Conservation (phyloP, 352 stramenopile genomes). For the Peronospora destructor region DNA sequence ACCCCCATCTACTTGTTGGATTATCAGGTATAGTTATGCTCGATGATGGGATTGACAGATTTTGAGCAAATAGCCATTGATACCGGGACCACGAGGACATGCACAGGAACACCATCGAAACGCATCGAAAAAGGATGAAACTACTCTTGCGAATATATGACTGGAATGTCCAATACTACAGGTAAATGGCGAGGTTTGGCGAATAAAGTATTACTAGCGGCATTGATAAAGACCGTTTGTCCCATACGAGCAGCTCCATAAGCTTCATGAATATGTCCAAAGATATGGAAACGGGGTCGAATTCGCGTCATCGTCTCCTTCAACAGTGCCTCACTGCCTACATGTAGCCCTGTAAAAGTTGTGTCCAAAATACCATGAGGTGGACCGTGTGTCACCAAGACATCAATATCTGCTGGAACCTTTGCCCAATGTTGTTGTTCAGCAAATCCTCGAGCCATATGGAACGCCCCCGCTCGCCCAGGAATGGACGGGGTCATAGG, state of each 20-base stretch:
- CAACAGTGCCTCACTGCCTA: slow-evolving; percentile 79
- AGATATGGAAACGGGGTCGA: slow-evolving; percentile 81
- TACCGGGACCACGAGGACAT: too few species aligned
- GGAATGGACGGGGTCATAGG: slow-evolving; percentile 72
- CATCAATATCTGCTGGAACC: slow-evolving; percentile 66
- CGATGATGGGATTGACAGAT: not conserved
- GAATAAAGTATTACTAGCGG: slow-evolving; percentile 64
- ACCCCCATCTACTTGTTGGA: slow-evolving; percentile 2
- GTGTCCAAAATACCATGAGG: slow-evolving; percentile 82
- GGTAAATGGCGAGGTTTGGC: slow-evolving; percentile 52
- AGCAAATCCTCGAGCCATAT: slow-evolving; percentile 52
- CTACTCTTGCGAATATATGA: slow-evolving; percentile 36
- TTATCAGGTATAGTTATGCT: not conserved
- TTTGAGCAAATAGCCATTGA: not conserved
- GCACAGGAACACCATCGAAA: too few species aligned
- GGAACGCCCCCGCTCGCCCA: slow-evolving; percentile 62
- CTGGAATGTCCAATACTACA: slow-evolving; percentile 71
- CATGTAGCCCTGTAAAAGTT: slow-evolving; percentile 47
- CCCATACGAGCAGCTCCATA: slow-evolving; percentile 74
- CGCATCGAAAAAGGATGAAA: slow-evolving; percentile 15
- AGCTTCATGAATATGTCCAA: slow-evolving; percentile 90
- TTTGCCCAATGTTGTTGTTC: slow-evolving; percentile 68
- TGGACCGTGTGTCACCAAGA: slow-evolving; percentile 87
- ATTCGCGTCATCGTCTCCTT: slow-evolving; percentile 75
- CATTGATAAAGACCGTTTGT: slow-evolving; percentile 86